Evolutionary conservation across 2,329 filamentous ascomycete genomes (phyloP).

Genomic region (Zymoseptoria crescenta): DNA sequence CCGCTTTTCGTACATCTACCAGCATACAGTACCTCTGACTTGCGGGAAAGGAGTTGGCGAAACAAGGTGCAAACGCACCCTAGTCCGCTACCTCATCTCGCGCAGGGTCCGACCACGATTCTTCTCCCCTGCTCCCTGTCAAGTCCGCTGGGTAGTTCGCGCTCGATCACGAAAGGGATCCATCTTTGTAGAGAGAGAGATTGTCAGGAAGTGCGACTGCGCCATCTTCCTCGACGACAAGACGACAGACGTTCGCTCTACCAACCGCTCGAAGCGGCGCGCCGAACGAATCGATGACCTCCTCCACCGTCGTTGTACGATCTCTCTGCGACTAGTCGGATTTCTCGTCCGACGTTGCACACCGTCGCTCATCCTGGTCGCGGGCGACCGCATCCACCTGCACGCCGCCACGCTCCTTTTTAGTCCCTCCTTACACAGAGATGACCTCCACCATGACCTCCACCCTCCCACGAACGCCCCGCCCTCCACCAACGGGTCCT

Average conservation of each 20-base stretch:
- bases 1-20: not conserved
- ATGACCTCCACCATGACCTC: slow-evolving; percentile 36
- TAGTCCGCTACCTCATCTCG: not conserved
- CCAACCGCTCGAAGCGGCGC: not conserved
- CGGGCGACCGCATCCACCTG: not conserved
- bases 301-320: not conserved
- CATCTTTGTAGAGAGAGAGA: not conserved
- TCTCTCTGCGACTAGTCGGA: not conserved
- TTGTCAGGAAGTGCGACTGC: not conserved
- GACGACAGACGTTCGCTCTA: not conserved
- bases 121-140: not conserved
- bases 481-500: slow-evolving; percentile 63
- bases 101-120: not conserved
- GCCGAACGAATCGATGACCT: not conserved
- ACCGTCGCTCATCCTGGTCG: not conserved
- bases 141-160: not conserved
- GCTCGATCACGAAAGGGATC: not conserved
- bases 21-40: not conserved
- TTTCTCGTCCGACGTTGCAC: not conserved
- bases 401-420: not conserved
- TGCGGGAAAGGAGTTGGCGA: not conserved
- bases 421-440: not conserved
- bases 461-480: slow-evolving; percentile 48
- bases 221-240: not conserved
- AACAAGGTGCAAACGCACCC: not conserved